Evolutionary conservation across 306 rosid species (phyloP).

Genomic region (Ormosia emarginata): DNA sequence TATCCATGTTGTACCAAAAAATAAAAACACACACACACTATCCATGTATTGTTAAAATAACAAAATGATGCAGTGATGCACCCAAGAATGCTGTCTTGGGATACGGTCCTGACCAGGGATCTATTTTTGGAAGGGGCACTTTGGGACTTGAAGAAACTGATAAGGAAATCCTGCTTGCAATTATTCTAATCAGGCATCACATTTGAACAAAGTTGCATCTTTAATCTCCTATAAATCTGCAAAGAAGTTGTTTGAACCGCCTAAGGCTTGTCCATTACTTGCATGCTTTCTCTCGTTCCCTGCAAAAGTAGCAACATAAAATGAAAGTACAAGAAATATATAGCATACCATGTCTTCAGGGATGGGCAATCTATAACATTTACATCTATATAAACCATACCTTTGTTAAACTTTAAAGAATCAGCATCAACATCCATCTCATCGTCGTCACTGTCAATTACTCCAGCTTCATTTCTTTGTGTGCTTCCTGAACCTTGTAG

Average conservation of each 20-base stretch:
- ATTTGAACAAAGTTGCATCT: not conserved
- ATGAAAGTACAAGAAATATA: not conserved
- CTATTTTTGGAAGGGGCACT: not conserved
- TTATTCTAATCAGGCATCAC: not conserved
- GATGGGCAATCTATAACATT: not conserved
- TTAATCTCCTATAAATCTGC: conserved; percentile 47
- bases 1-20: no score
- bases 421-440: conserved; percentile 59
- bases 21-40: not conserved
- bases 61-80: not conserved
- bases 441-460: conserved; percentile 38
- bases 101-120: not conserved
- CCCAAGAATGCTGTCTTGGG: not conserved
- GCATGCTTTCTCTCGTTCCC: conserved; percentile 48
- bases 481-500: conserved; percentile 46
- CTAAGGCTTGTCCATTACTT: conserved; percentile 21
- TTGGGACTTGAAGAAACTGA: not conserved
- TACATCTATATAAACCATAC: conserved; percentile 23
- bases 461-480: conserved; percentile 27
- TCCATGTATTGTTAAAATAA: not conserved
- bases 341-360: not conserved
- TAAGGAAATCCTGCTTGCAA: not conserved
- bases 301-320: conserved; percentile 31
- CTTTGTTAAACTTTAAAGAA: conserved; percentile 37
- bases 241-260: conserved; percentile 41